Base-by-base conservation (phyloP, 257 asterid genomes). In the Ligustrum vulgare region DNA sequence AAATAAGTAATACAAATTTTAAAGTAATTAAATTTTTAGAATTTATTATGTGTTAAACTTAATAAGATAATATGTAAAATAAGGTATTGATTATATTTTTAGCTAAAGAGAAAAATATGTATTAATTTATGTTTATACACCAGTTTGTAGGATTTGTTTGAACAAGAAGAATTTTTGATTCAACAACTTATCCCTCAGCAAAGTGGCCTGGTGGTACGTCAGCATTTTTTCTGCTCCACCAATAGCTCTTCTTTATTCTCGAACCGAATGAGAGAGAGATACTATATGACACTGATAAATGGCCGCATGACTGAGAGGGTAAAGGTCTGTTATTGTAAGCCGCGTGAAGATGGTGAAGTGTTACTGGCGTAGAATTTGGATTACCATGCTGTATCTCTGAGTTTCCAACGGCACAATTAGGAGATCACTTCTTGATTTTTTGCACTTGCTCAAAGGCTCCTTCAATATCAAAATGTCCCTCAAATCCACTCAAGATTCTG, bases 181-280 rank as follows among this genome's bases (percentile, higher is more conserved):
- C n/a, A n/a, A n/a, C n/a, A 28, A 67, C 85, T 43, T 63, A 83
- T 81, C 88, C 77, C 85, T 82, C 89, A 83, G 63, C 87, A 82
- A 83, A 84, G 94, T 89, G 87, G 92, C 88, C 92, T 87, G 82
- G 80, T 87, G 82, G 80, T 37, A 45, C 9, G 47, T 39, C n/a
- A 72, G 54, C 54, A 39, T 39, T 39, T 39, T 0, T 39, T 39
- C 47, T 39, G 47, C 47, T 10, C 9, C 11, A 39, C 3, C 47
- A 39, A 39, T 39, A 9, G 10, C 47, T 39, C 47, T 37, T 37
- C 45, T 8, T 39, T 2, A 39, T 39, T 39, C 47, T 10, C 47
- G 9, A 39, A 37, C 9, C 37, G 43, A 37, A 37, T 8, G 43
- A 37, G 43, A 37, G 43, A 37, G 9, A n/a, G n/a, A n/a, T n/a